Percentiles rank a stretch among this genome's conserved stretches.
Conservation (phyloP, 2,329 filamentous ascomycete species). For the Diaporthe vaccinii region DNA sequence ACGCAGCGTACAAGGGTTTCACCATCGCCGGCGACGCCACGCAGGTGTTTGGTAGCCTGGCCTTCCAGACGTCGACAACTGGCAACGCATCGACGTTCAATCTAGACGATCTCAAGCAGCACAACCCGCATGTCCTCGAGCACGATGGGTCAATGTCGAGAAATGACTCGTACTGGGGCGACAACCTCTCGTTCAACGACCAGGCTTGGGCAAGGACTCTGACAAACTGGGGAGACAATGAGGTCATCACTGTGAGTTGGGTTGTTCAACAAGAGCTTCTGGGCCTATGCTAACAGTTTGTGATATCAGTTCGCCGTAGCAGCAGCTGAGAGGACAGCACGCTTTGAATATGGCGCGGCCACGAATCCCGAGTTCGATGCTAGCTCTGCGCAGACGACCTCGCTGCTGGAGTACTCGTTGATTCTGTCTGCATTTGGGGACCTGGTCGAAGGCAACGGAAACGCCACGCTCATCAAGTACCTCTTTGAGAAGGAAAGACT, state of each 20-base stretch:
- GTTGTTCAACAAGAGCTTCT: accelerated
- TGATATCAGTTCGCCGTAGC: slow-evolving; percentile 9
- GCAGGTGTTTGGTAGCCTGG: slow-evolving; percentile 8
- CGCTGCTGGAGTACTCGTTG: slow-evolving; percentile 30
- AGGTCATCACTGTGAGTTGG: slow-evolving; percentile 25
- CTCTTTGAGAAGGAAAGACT: slow-evolving; percentile 33
- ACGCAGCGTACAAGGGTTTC: slow-evolving; percentile 12
- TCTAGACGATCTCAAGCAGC: slow-evolving; percentile 32
- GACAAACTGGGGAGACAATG: slow-evolving; percentile 20
- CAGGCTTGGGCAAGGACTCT: slow-evolving; percentile 33
- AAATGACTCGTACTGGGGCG: slow-evolving; percentile 36
- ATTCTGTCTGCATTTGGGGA: slow-evolving; percentile 36
- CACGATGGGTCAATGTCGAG: slow-evolving; percentile 31
- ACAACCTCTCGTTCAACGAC: slow-evolving; percentile 28
- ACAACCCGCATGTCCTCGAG: slow-evolving; percentile 26
- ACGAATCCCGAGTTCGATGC: slow-evolving; percentile 34
- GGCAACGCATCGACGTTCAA: slow-evolving; percentile 33
- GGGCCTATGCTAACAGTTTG: neutral
- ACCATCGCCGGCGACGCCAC: neutral
- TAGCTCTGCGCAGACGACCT: neutral
- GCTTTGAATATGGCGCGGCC: slow-evolving; percentile 13
- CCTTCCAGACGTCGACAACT: slow-evolving; percentile 22
- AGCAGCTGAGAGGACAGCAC: slow-evolving; percentile 18
- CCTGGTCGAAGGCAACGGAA: slow-evolving; percentile 11
- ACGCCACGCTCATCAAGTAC: slow-evolving; percentile 30